Percentiles rank a stretch among this genome's conserved stretches.
These are phyloP conservation scores for Lignosus rhinocerotis DNA, from an alignment of 1,284 basidiomycete species.

Conservation along the genomic window DNA sequence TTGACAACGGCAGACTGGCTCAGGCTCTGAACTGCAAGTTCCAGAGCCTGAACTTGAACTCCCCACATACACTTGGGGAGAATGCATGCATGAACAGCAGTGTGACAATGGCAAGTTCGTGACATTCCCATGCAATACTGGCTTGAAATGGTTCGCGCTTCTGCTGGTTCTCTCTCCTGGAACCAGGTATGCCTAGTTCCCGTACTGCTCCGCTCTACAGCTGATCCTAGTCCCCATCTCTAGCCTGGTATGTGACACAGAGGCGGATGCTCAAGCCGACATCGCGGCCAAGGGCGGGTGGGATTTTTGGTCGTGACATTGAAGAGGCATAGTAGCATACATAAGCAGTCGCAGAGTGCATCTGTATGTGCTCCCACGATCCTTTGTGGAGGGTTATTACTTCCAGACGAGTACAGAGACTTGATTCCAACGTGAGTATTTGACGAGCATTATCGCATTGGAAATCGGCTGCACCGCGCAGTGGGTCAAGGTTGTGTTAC, in stretches of 20 bases:
- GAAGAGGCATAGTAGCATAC: conserved; percentile 10
- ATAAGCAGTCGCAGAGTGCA: conserved; percentile 4
- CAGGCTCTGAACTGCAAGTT: conserved; percentile 40
- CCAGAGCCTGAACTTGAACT: conserved; percentile 26
- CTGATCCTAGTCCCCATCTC: conserved; percentile 21
- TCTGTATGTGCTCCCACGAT: not conserved
- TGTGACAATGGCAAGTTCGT: conserved; percentile 42
- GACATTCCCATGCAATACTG: conserved; percentile 34
- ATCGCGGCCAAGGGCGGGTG: conserved; percentile 49
- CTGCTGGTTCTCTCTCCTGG: conserved; percentile 50
- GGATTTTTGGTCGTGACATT: conserved; percentile 25
- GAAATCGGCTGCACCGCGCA: too few relatives aligned
- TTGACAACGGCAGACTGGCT: conserved; percentile 31
- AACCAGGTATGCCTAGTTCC: conserved; percentile 32
- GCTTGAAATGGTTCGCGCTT: conserved; percentile 43
- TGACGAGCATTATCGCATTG: too few relatives aligned
- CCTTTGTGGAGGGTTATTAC: too few relatives aligned
- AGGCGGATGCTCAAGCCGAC: conserved; percentile 47
- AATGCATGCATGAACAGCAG: conserved; percentile 40
- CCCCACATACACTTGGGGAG: conserved; percentile 32
- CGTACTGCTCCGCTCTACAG: conserved; percentile 30
- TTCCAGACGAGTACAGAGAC: too few relatives aligned
- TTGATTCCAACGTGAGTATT: too few relatives aligned
- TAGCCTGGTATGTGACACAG: conserved; percentile 42
- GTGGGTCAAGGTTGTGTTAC: too few relatives aligned